phyloP scores from a whole-genome alignment of 2,329 filamentous ascomycete genomes.

The Plectosphaerella plurivora region DNA sequence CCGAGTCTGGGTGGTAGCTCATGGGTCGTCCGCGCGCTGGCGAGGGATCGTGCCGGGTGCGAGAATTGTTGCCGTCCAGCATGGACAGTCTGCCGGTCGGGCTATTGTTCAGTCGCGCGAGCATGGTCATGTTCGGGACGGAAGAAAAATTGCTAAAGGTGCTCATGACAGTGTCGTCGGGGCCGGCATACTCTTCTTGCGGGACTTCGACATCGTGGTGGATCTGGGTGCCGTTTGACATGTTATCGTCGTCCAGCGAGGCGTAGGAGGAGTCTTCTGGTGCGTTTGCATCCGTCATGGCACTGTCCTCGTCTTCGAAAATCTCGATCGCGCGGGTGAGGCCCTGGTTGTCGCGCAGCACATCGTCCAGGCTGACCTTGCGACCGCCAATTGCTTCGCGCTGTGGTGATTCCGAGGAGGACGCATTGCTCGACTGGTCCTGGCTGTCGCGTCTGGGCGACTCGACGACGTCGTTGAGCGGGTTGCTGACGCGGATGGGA shows the following conservation, averaged over 20 bases:
- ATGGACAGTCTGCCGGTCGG: slow-evolving; percentile 46
- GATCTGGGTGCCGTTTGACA: slow-evolving; percentile 1
- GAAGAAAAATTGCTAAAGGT: slow-evolving; percentile 87
- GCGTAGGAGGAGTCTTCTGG: neutral
- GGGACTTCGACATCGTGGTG: slow-evolving; percentile 1
- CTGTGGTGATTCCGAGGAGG: slow-evolving; percentile 7
- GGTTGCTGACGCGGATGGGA: slow-evolving; percentile 50
- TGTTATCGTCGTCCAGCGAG: slow-evolving; percentile 19
- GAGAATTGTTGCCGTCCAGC: slow-evolving; percentile 33
- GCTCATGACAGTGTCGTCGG: slow-evolving; percentile 72
- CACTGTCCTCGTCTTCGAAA: slow-evolving; percentile 44
- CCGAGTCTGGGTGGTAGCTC: slow-evolving; percentile 36
- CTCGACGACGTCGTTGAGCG: slow-evolving; percentile 14
- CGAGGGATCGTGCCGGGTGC: slow-evolving; percentile 27
- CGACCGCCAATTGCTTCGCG: slow-evolving; percentile 18
- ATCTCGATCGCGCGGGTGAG: slow-evolving; percentile 58
- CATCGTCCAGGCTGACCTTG: slow-evolving; percentile 46
- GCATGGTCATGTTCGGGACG: slow-evolving; percentile 80
- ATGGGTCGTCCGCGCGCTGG: slow-evolving; percentile 28
- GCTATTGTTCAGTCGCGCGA: slow-evolving; percentile 67
- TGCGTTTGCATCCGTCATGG: neutral
- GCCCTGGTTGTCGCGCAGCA: slow-evolving; percentile 49
- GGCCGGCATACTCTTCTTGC: slow-evolving; percentile 34
- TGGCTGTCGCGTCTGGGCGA: neutral
- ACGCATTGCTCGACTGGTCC: slow-evolving; percentile 6